Evolutionary conservation across 2,329 filamentous ascomycete species (phyloP).

Genomic region (Monascus ruber): DNA sequence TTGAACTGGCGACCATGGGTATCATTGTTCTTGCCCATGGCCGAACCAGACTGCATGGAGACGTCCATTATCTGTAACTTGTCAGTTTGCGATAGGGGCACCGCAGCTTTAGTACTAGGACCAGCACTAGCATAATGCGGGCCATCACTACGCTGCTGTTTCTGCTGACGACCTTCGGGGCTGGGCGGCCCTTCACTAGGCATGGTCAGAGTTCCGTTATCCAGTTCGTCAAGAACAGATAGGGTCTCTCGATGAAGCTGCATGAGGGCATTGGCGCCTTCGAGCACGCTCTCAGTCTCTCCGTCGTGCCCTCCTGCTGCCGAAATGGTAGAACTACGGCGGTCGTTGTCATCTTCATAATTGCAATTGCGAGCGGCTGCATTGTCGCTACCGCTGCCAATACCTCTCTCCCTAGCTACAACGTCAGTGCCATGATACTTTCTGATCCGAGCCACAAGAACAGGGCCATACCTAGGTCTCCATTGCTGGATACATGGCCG

Average conservation of each 20-base stretch:
- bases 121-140: too few species aligned
- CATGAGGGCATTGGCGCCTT: background rate
- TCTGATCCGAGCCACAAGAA: background rate
- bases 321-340: background rate
- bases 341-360: background rate
- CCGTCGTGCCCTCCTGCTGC: background rate
- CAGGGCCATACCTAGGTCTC: background rate
- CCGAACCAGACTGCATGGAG: too few species aligned
- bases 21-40: too few species aligned
- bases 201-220: too few species aligned
- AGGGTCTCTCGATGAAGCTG: background rate
- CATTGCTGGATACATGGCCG: constrained; percentile 13
- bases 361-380: background rate
- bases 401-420: background rate
- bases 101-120: too few species aligned
- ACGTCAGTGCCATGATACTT: background rate
- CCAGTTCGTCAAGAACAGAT: too few species aligned
- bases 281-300: background rate
- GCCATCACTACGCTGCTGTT: too few species aligned
- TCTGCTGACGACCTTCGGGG: too few species aligned
- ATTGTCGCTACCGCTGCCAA: background rate
- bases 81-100: too few species aligned
- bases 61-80: too few species aligned
- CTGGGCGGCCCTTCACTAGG: too few species aligned
- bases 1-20: too few species aligned